Conservation (phyloP, 2,329 filamentous ascomycete species). For the Phoma sp. region DNA sequence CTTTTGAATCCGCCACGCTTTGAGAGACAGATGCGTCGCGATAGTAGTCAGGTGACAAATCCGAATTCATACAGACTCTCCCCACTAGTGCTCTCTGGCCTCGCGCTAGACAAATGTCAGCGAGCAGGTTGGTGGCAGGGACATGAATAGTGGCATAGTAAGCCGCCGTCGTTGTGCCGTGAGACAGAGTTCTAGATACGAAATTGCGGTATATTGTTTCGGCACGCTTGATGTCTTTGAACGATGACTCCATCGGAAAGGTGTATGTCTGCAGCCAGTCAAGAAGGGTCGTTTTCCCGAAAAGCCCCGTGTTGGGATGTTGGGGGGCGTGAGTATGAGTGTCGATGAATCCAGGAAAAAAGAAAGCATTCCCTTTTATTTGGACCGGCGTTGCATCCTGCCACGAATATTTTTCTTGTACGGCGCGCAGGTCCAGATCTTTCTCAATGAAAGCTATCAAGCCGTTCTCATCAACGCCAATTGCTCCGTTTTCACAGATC, state of each 20-base stretch:
- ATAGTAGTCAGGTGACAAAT: slow-evolving; percentile 77
- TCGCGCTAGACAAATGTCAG: slow-evolving; percentile 75
- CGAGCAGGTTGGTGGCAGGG: slow-evolving; percentile 85
- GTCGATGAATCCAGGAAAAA: slow-evolving; percentile 87
- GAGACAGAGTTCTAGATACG: slow-evolving; percentile 78
- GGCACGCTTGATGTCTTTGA: slow-evolving; percentile 68
- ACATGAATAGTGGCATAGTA: slow-evolving; percentile 94
- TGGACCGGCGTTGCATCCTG: slow-evolving; percentile 49
- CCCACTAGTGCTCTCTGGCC: slow-evolving; percentile 93
- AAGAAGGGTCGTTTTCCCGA: slow-evolving; percentile 89
- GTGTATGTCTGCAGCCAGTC: slow-evolving; percentile 96
- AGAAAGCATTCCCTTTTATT: slow-evolving; percentile 66
- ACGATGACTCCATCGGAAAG: slow-evolving; percentile 86
- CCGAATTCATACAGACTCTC: slow-evolving; percentile 89
- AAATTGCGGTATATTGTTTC: slow-evolving; percentile 76
- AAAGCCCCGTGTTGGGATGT: slow-evolving; percentile 92
- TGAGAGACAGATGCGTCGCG: slow-evolving; percentile 70
- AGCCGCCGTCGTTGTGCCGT: slow-evolving; percentile 92
- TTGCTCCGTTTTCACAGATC: slow-evolving; percentile 53
- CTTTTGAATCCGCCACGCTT: slow-evolving; percentile 60
- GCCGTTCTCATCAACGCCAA: slow-evolving; percentile 60
- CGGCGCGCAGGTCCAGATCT: slow-evolving; percentile 34
- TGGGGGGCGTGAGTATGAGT: slow-evolving; percentile 95
- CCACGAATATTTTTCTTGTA: slow-evolving; percentile 43
- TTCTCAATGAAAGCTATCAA: slow-evolving; percentile 57